Evolutionary conservation across 176 grass and related monocot genomes (phyloP).

Genomic region (Oropetium thomaeum): DNA sequence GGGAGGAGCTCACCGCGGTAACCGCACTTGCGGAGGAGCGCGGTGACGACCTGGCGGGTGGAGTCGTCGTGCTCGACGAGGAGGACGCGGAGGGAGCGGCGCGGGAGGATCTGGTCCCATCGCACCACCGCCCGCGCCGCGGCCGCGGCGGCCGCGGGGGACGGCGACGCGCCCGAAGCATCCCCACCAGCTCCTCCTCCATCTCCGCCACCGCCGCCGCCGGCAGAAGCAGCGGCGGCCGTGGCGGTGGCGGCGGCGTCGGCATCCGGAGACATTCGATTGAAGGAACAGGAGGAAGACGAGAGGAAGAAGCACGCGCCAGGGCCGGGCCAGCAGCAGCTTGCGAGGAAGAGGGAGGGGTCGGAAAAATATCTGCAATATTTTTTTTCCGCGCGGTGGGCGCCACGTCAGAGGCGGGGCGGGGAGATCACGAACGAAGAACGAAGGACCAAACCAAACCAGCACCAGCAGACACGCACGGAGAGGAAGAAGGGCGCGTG

Average conservation of each 20-base stretch:
- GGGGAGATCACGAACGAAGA: not conserved
- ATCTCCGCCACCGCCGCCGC: not conserved
- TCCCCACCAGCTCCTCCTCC: not conserved
- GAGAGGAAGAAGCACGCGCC: too few species aligned
- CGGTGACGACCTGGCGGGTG: slow-evolving; percentile 87
- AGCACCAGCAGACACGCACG: not conserved
- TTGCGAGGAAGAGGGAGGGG: too few species aligned
- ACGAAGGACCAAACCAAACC: not conserved
- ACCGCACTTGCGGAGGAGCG: slow-evolving; percentile 92
- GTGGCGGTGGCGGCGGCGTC: slow-evolving; percentile 26
- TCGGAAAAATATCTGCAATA: slow-evolving; percentile 45
- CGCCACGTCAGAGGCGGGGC: slow-evolving; percentile 39
- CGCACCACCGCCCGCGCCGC: slow-evolving; percentile 33
- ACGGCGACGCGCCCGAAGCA: slow-evolving; percentile 42
- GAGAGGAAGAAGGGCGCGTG: not conserved
- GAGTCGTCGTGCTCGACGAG: slow-evolving; percentile 96
- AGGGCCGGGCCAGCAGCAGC: too few species aligned
- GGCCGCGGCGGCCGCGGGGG: not conserved
- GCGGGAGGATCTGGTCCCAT: slow-evolving; percentile 87
- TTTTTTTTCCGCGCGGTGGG: not conserved
- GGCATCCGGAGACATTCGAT: slow-evolving; percentile 53
- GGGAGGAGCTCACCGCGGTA: slow-evolving; percentile 57
- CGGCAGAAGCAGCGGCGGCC: not conserved
- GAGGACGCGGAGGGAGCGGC: slow-evolving; percentile 72
- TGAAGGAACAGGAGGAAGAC: not conserved